Evolutionary conservation across 225 moss, liverwort and hornwort species (phyloP).

Genomic region (Marchantia paleacea): DNA sequence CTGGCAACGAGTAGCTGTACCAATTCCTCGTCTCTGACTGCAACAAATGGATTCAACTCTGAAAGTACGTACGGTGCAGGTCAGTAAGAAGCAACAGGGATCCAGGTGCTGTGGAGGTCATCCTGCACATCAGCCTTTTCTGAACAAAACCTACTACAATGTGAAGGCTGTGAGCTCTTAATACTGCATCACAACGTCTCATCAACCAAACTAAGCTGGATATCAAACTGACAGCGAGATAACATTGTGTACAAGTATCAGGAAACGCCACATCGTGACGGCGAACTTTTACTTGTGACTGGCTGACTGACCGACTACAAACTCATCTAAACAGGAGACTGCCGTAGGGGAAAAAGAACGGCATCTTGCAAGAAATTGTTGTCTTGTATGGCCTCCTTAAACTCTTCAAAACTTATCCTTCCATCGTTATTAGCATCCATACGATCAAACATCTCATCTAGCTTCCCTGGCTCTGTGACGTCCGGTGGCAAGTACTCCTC

Average conservation of each 20-base stretch:
- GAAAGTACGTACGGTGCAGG: too few species aligned
- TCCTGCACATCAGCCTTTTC: too few species aligned
- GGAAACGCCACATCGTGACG: background rate
- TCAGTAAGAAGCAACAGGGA: too few species aligned
- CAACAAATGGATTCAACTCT: too few species aligned
- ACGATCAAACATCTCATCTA: constrained; percentile 75
- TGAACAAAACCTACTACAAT: too few species aligned
- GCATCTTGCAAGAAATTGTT: constrained; percentile 41
- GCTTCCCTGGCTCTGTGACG: constrained; percentile 47
- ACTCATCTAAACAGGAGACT: constrained; percentile 7
- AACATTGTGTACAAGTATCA: background rate
- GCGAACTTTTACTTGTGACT: background rate
- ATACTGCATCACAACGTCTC: background rate
- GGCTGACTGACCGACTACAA: background rate
- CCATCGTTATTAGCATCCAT: constrained; percentile 75
- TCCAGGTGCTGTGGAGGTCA: background rate
- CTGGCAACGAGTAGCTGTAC: too few species aligned
- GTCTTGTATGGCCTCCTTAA: constrained; percentile 57
- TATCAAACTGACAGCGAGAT: background rate
- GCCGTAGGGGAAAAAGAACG: constrained; percentile 31
- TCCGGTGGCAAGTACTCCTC: constrained; percentile 69
- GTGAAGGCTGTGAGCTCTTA: background rate
- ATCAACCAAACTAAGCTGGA: background rate
- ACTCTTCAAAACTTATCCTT: constrained; percentile 71
- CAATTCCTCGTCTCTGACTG: too few species aligned